Evolutionary conservation across 306 rosid species (phyloP).

Genomic region (Rosa rugosa): DNA sequence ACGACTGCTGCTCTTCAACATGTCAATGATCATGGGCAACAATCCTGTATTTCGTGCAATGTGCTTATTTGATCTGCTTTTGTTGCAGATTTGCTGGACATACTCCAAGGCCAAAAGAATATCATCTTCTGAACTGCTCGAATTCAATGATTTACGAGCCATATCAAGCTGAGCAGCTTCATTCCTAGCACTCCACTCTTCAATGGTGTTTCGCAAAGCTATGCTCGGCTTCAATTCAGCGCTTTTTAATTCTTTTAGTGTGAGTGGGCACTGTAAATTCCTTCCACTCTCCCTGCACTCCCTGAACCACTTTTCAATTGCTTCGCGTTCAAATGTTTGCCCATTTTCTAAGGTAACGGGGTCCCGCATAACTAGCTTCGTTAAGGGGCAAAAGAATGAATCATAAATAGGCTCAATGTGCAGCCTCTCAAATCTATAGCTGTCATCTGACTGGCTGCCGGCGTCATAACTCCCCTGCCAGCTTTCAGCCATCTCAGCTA

Average conservation of each 20-base stretch:
- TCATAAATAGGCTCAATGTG: conserved; percentile 93
- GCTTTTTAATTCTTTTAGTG: conserved; percentile 60
- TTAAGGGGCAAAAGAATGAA: conserved; percentile 84
- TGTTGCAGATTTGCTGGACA: conserved; percentile 70
- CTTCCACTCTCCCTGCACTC: conserved; percentile 87
- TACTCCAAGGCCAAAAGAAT: conserved; percentile 64
- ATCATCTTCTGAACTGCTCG: conserved; percentile 69
- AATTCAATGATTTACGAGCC: conserved; percentile 74
- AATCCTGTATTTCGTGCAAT: conserved; percentile 69
- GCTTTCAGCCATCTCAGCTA: conserved; percentile 67
- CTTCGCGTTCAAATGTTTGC: conserved; percentile 88
- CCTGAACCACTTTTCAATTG: conserved; percentile 95
- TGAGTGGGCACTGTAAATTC: conserved; percentile 77
- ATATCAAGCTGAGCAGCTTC: conserved; percentile 92
- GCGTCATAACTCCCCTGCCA: conserved; percentile 83
- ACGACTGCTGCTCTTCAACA: conserved; percentile 80
- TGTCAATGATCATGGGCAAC: conserved; percentile 82
- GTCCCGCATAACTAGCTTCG: conserved; percentile 89
- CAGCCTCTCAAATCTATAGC: conserved; percentile 62
- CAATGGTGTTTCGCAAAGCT: conserved; percentile 96
- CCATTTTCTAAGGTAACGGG: conserved; percentile 92
- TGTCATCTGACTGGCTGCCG: conserved; percentile 89
- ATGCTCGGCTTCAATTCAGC: conserved; percentile 85
- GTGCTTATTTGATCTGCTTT: conserved; percentile 63
- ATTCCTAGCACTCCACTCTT: conserved; percentile 98